These are phyloP conservation scores for Curvularia sp. DNA, from an alignment of 2,329 filamentous ascomycete species.

Conservation along the genomic window DNA sequence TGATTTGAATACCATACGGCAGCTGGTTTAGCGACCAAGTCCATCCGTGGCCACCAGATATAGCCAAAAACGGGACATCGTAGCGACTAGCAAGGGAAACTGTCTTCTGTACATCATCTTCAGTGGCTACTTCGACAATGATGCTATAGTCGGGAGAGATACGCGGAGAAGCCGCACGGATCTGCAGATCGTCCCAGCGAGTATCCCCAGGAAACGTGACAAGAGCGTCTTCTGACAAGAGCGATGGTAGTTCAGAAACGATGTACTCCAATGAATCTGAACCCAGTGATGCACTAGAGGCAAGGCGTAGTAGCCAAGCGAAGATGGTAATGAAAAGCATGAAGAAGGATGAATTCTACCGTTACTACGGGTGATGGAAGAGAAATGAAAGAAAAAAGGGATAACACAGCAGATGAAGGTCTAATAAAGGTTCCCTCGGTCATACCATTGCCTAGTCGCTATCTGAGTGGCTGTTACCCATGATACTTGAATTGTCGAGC, in stretches of 20 bases:
- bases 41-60: slow-evolving; percentile 47
- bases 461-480: neutral
- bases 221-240: slow-evolving; percentile 18
- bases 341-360: neutral
- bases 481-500: neutral
- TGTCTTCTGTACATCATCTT: slow-evolving; percentile 25
- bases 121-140: slow-evolving; percentile 27
- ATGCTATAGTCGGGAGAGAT: slow-evolving; percentile 25
- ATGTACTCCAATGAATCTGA: slow-evolving; percentile 2
- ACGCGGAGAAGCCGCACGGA: slow-evolving; percentile 27
- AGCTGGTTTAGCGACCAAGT: slow-evolving; percentile 32
- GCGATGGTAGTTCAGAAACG: slow-evolving; percentile 2
- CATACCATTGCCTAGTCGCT: neutral
- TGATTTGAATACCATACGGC: slow-evolving; percentile 41
- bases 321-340: slow-evolving; percentile 6
- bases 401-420: neutral
- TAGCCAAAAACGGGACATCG: slow-evolving; percentile 48
- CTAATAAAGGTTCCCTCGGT: neutral
- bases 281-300: neutral
- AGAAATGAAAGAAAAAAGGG: neutral
- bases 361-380: neutral
- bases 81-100: slow-evolving; percentile 20
- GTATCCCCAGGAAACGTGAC: slow-evolving; percentile 25
- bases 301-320: slow-evolving; percentile 4
- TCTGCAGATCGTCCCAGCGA: slow-evolving; percentile 23